Percentiles rank a stretch among this genome's conserved stretches.
phyloP scores from a whole-genome alignment of 2,329 filamentous ascomycete species.

The Coniochaeta sp. region DNA sequence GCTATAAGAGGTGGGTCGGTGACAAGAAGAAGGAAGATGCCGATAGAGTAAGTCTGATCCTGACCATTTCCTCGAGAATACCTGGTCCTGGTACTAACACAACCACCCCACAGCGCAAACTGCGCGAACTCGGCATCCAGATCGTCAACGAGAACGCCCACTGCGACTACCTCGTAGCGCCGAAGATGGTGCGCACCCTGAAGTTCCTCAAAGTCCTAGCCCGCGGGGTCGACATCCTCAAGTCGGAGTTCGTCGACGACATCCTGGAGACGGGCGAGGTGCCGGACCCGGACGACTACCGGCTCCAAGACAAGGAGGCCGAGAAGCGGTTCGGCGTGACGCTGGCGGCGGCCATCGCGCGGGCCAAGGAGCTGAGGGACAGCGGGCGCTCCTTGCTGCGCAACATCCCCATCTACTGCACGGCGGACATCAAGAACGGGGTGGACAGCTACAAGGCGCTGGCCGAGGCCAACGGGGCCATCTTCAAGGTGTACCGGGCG shows the following conservation, averaged over 20 bases:
- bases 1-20: slow-evolving; percentile 74
- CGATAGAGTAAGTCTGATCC: slow-evolving; percentile 59
- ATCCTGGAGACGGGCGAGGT: slow-evolving; percentile 64
- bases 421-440: slow-evolving; percentile 70
- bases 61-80: slow-evolving; percentile 1
- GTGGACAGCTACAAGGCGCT: slow-evolving; percentile 81
- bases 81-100: slow-evolving; percentile 7
- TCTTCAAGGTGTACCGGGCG: slow-evolving; percentile 69
- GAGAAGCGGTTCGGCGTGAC: slow-evolving; percentile 67
- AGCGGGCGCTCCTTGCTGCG: slow-evolving; percentile 72
- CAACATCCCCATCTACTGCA: slow-evolving; percentile 77
- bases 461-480: slow-evolving; percentile 80
- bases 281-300: slow-evolving; percentile 56
- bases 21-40: slow-evolving; percentile 67
- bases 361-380: slow-evolving; percentile 50
- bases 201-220: slow-evolving; percentile 91
- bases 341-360: slow-evolving; percentile 58
- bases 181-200: slow-evolving; percentile 77
- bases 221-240: slow-evolving; percentile 69
- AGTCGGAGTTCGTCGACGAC: slow-evolving; percentile 69
- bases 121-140: slow-evolving; percentile 76
- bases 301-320: slow-evolving; percentile 62
- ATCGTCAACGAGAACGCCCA: slow-evolving; percentile 68
- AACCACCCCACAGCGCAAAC: slow-evolving; percentile 53
- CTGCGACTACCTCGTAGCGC: slow-evolving; percentile 83